These are phyloP conservation scores for Piromyces finnis DNA, from an alignment of 192 early-diverging fungal species.

Conservation along the genomic window DNA sequence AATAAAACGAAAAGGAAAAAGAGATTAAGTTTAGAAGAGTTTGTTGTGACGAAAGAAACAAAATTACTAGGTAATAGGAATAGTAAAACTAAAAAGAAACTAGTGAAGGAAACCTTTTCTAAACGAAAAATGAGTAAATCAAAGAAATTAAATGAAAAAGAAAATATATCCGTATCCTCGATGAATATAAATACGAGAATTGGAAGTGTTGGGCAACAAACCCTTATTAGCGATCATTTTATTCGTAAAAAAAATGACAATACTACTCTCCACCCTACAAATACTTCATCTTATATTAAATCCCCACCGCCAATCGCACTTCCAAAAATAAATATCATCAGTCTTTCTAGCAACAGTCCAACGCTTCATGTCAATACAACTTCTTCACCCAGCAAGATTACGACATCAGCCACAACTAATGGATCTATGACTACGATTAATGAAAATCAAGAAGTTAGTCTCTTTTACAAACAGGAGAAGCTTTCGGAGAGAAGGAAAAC, in stretches of 20 bases:
- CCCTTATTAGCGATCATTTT: background rate
- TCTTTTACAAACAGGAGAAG: background rate
- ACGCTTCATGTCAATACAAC: background rate
- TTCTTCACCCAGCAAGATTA: no score
- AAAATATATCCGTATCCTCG: background rate
- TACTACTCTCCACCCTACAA: no score
- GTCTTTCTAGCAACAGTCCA: background rate
- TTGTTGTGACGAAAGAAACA: background rate
- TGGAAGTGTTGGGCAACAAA: background rate
- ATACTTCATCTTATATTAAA: no score
- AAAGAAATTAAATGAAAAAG: background rate
- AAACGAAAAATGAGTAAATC: background rate
- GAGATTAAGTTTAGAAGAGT: background rate
- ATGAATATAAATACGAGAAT: background rate
- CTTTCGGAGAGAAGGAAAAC: background rate
- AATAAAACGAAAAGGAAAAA: background rate
- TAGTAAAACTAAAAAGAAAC: background rate
- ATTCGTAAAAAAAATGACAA: background rate
- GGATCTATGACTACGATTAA: background rate
- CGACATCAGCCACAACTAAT: no score
- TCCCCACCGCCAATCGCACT: no score
- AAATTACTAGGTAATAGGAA: no score
- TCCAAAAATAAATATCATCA: background rate
- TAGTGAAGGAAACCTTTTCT: background rate
- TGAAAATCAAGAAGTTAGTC: background rate